Evolutionary conservation across 306 rosid species (phyloP).

Genomic region (Vachellia pachyceras): DNA sequence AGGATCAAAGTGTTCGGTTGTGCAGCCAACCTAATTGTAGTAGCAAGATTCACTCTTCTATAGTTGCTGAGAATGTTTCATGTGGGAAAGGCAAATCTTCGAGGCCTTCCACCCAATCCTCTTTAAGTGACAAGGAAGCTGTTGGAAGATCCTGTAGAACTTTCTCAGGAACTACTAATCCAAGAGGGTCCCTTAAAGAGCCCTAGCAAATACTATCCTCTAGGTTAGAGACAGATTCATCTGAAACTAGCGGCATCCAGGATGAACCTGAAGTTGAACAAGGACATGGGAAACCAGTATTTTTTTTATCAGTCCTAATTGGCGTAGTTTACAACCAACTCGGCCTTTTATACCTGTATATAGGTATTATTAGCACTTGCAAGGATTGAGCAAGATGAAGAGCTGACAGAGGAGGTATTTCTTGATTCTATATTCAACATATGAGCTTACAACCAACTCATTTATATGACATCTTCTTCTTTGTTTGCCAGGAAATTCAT

Average conservation of each 20-base stretch:
- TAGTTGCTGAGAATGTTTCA: conserved; percentile 55
- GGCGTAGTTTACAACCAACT: conserved; percentile 12
- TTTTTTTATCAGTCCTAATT: conserved; percentile 1
- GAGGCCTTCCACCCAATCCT: conserved; percentile 52
- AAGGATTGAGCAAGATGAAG: conserved; percentile 81
- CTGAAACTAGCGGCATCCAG: conserved; percentile 70
- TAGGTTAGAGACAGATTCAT: conserved; percentile 66
- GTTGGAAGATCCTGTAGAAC: conserved; percentile 70
- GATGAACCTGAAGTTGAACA: conserved; percentile 58
- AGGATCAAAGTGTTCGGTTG: conserved; percentile 56
- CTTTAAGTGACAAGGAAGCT: conserved; percentile 65
- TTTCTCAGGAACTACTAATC: conserved; percentile 39
- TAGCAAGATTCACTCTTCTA: conserved; percentile 57
- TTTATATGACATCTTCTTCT: conserved; percentile 36
- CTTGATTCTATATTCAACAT: conserved; percentile 13
- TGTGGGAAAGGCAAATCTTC: conserved; percentile 57
- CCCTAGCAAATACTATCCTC: conserved; percentile 52
- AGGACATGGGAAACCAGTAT: conserved; percentile 45
- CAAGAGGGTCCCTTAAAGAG: conserved; percentile 51
- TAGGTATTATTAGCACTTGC: conserved; percentile 81
- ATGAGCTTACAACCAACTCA: not conserved
- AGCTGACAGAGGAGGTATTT: conserved; percentile 75
- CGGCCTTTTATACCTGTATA: conserved; percentile 28
- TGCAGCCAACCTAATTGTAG: conserved; percentile 62
- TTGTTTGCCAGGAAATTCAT: conserved; percentile 71